Conservation (phyloP, 495 filamentous ascomycete species). For the Aspergillus sclerotiicarbonarius region DNA sequence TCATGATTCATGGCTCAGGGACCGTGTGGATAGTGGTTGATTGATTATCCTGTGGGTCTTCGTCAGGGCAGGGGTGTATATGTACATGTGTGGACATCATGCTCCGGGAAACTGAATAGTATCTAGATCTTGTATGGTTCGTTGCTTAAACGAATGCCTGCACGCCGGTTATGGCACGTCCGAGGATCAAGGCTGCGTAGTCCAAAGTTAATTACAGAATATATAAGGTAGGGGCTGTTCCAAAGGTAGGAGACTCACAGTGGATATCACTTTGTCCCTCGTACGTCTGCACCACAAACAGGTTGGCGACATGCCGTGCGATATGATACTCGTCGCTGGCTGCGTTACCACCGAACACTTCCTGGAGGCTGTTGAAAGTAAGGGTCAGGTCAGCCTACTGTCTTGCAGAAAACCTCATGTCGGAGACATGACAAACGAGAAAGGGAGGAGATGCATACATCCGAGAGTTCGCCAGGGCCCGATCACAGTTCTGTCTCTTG, state of each 20-base stretch:
- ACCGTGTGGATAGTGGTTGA: background rate
- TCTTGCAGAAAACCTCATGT: background rate
- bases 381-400: constrained; percentile 11
- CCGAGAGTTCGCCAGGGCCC: constrained; percentile 76
- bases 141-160: constrained; percentile 60
- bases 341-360: constrained; percentile 96
- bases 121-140: background rate
- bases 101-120: background rate
- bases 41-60: background rate
- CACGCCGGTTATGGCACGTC: constrained; percentile 66
- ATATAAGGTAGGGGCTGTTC: too few species aligned
- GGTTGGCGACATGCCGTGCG: constrained; percentile 89
- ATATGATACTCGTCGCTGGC: constrained; percentile 96
- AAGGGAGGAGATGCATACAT: constrained; percentile 45
- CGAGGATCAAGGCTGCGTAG: constrained; percentile 59
- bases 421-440: background rate
- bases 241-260: constrained; percentile 51
- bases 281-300: constrained; percentile 97
- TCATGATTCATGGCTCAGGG: background rate
- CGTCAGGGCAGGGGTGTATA: background rate
- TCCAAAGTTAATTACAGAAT: constrained; percentile 16
- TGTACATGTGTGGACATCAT: background rate
- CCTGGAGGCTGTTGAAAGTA: constrained; percentile 64
- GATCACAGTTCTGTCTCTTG: constrained; percentile 97
- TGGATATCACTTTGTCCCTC: constrained; percentile 98